These are phyloP conservation scores for Lycium barbarum DNA, from an alignment of 257 asterid species.

Conservation along the genomic window DNA sequence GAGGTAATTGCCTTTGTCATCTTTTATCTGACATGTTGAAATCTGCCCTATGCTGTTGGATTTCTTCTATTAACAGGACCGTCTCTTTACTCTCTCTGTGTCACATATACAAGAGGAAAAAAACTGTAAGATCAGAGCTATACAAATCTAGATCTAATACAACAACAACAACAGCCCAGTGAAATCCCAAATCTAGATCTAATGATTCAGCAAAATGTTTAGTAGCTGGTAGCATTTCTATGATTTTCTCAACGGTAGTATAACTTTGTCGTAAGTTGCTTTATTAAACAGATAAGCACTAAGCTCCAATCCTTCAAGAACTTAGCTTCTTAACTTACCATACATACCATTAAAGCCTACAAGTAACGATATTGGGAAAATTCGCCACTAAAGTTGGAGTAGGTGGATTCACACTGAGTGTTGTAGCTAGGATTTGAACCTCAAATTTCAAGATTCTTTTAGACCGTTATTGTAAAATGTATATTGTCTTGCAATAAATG, in stretches of 20 bases:
- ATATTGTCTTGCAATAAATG: not conserved
- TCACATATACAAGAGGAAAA: not conserved
- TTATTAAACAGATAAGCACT: not conserved
- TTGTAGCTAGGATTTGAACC: not conserved
- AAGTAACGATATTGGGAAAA: not conserved
- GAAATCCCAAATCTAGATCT: constrained; percentile 2
- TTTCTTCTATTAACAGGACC: constrained; percentile 3
- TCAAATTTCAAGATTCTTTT: not conserved
- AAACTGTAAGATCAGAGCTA: not conserved
- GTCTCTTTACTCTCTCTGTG: not conserved
- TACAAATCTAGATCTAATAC: constrained; percentile 9
- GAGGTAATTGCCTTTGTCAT: constrained; percentile 52
- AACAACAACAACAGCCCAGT: no score
- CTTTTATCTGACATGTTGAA: not conserved
- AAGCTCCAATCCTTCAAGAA: constrained; percentile 21
- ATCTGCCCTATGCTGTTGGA: not conserved
- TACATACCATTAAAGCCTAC: constrained; percentile 9
- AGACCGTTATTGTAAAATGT: not conserved
- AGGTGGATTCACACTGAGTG: constrained; percentile 1
- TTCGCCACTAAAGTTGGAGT: not conserved
- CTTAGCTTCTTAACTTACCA: constrained; percentile 19
- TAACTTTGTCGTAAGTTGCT: not conserved
- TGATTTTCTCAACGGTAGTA: not conserved
- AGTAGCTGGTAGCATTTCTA: constrained; percentile 9
- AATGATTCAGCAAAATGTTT: not conserved